Conservation (phyloP, 352 stramenopile species). For the Blastocystis sp. region DNA sequence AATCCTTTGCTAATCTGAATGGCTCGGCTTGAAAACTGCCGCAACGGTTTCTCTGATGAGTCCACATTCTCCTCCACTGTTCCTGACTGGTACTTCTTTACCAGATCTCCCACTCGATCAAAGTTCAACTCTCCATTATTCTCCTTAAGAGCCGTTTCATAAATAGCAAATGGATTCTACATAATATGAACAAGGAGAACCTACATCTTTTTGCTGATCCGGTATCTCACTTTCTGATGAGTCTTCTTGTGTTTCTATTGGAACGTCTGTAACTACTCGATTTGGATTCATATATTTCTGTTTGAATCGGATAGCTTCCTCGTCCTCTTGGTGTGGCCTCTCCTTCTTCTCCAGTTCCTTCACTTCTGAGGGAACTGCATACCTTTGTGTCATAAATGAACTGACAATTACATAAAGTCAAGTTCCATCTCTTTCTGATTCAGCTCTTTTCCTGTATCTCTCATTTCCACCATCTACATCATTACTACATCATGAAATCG, state of each 20-base stretch:
- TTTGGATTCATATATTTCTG: constrained; percentile 27
- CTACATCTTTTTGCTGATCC: background rate
- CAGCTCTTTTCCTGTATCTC: background rate
- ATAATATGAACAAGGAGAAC: background rate
- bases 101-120: constrained; percentile 28
- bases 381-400: background rate
- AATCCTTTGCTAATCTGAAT: constrained; percentile 50
- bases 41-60: background rate
- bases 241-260: background rate
- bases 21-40: constrained; percentile 16
- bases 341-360: constrained; percentile 27
- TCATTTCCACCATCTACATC: constrained; percentile 41
- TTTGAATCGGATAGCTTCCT: constrained; percentile 3
- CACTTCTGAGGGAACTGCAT: constrained; percentile 28
- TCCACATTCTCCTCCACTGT: background rate
- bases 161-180: constrained; percentile 1
- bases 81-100: background rate
- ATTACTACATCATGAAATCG: background rate
- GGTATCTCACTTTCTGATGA: background rate
- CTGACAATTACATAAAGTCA: constrained; percentile 38
- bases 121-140: constrained; percentile 55
- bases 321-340: background rate
- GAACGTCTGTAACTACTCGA: background rate
- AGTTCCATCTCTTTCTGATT: constrained; percentile 39
- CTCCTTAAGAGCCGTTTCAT: constrained; percentile 33